Percentiles rank a stretch among this genome's conserved stretches.
Conservation (phyloP, 805 yeast species). For the Geotrichum ghanense region DNA sequence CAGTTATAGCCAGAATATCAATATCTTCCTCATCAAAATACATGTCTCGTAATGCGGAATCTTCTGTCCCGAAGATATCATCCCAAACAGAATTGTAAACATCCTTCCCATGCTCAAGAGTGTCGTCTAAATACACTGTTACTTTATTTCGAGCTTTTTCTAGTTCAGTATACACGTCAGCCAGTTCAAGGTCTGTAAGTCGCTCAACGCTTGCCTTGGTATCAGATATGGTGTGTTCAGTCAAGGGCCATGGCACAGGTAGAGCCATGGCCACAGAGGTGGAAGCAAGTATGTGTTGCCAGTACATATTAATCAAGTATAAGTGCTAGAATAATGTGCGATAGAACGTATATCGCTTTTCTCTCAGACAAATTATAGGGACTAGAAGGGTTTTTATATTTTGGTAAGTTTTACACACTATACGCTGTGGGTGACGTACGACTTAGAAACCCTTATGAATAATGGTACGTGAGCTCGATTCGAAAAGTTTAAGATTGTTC, state of each 20-base stretch:
- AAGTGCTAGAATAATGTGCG: too few species aligned
- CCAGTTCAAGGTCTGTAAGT: background rate
- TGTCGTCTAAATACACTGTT: background rate
- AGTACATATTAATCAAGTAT: too few species aligned
- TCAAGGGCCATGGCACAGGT: background rate
- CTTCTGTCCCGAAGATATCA: background rate
- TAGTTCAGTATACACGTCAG: background rate
- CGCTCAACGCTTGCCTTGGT: background rate
- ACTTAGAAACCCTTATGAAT: too few species aligned
- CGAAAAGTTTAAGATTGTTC: too few species aligned
- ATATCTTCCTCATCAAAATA: background rate
- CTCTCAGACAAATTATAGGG: too few species aligned
- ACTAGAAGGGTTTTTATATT: too few species aligned
- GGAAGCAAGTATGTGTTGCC: too few species aligned
- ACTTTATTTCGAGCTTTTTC: background rate
- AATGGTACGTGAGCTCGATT: too few species aligned
- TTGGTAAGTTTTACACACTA: too few species aligned
- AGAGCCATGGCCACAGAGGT: background rate
- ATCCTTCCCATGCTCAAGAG: background rate
- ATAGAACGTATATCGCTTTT: too few species aligned
- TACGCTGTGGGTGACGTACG: too few species aligned
- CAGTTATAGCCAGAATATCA: background rate
- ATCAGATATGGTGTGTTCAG: background rate
- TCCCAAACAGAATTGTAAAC: background rate
- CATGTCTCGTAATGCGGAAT: background rate